Evolutionary conservation across 345 rosid species (phyloP).

Genomic region (Sonneratia caseolaris): DNA sequence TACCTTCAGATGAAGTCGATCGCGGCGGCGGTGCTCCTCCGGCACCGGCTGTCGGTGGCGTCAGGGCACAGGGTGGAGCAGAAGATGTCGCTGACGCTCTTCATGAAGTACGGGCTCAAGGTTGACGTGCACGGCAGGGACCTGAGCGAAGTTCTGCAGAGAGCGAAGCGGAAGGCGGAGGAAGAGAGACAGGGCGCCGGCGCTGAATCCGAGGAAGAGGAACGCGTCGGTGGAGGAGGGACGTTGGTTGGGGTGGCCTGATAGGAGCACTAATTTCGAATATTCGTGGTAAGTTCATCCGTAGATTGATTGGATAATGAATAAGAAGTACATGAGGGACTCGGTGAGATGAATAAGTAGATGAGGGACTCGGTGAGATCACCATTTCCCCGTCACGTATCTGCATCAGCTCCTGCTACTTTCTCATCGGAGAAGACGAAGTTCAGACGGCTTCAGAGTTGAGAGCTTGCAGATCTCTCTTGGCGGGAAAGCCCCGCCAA

Average conservation of each 20-base stretch:
- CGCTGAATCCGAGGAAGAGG: slow-evolving; percentile 14
- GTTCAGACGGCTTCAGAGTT: neutral
- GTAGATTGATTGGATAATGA: no score
- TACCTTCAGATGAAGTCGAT: slow-evolving; percentile 90
- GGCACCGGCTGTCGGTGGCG: slow-evolving; percentile 57
- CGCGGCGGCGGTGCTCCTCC: slow-evolving; percentile 61
- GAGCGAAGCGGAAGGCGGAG: slow-evolving; percentile 16
- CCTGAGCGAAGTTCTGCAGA: slow-evolving; percentile 26
- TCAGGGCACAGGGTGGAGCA: slow-evolving; percentile 83
- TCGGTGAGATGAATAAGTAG: neutral
- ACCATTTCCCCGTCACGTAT: neutral
- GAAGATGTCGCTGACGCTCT: slow-evolving; percentile 89
- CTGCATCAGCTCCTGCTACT: neutral
- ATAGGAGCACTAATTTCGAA: neutral
- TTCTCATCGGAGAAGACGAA: neutral
- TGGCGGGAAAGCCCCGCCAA: neutral
- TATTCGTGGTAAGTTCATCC: no score
- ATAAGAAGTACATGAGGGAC: neutral
- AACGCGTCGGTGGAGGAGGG: slow-evolving; percentile 23
- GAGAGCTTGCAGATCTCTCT: neutral
- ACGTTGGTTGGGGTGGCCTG: slow-evolving; percentile 22
- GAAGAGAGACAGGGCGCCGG: slow-evolving; percentile 6
- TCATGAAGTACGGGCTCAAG: slow-evolving; percentile 77
- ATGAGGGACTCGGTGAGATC: neutral
- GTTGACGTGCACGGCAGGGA: slow-evolving; percentile 61